phyloP scores from a whole-genome alignment of 2,329 filamentous ascomycete genomes.

The Dactylellina leptospora region DNA sequence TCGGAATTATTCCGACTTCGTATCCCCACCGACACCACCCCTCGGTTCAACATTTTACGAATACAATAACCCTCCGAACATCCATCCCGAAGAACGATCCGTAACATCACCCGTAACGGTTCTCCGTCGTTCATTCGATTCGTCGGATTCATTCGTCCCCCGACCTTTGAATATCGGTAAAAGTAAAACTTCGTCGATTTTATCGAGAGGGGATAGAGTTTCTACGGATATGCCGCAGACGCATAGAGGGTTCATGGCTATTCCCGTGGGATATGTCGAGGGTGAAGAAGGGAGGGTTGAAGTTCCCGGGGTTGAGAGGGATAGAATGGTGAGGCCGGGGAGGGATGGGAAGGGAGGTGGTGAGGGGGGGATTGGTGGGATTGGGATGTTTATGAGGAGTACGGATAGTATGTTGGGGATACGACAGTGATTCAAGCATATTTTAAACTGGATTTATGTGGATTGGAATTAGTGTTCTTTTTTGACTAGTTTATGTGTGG shows the following conservation, averaged over 20 bases:
- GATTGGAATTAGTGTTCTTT: too few relatives aligned
- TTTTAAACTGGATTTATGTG: too few relatives aligned
- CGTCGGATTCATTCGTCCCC: slow-evolving; percentile 21
- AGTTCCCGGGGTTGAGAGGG: not conserved
- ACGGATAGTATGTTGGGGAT: slow-evolving; percentile 51
- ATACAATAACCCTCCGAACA: not conserved
- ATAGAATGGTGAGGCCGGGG: not conserved
- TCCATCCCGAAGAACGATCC: slow-evolving; percentile 3
- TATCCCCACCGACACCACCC: slow-evolving; percentile 22
- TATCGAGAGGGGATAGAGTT: slow-evolving; percentile 12
- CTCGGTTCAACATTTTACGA: slow-evolving; percentile 42
- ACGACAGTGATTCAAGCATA: slow-evolving; percentile 2
- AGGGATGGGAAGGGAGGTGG: not conserved
- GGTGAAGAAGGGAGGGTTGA: slow-evolving; percentile 38
- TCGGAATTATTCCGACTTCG: slow-evolving; percentile 18
- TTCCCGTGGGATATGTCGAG: slow-evolving; percentile 37
- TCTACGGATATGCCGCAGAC: slow-evolving; percentile 50
- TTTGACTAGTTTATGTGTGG: too few relatives aligned
- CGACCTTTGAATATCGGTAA: slow-evolving; percentile 12
- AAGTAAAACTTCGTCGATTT: slow-evolving; percentile 4
- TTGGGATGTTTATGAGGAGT: slow-evolving; percentile 45
- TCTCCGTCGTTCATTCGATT: slow-evolving; percentile 25
- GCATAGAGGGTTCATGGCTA: slow-evolving; percentile 44
- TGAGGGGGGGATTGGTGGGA: slow-evolving; percentile 14
- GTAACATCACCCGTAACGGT: slow-evolving; percentile 41